Percentiles rank a stretch among this genome's conserved stretches.
phyloP scores from a whole-genome alignment of 164 flowering plant genomes.

The Annona squamosa region DNA sequence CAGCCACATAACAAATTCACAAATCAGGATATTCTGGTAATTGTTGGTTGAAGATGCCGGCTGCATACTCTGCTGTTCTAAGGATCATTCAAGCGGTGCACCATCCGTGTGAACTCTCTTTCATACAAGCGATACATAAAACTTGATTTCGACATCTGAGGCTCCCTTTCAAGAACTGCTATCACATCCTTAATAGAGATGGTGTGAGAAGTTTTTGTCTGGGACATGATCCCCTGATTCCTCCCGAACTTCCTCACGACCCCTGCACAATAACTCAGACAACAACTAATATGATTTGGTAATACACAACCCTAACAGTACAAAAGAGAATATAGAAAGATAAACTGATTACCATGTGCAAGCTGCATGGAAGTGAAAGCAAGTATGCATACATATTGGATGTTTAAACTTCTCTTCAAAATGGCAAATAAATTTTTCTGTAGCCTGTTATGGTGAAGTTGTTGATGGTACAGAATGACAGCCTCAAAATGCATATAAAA shows the following conservation, averaged over 20 bases:
- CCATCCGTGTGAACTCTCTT: slow-evolving; percentile 24
- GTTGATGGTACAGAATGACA: too few relatives aligned
- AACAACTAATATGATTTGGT: slow-evolving; percentile 5
- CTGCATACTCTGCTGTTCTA: neutral
- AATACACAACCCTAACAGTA: neutral
- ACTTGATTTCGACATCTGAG: slow-evolving; percentile 68
- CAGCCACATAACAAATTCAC: neutral
- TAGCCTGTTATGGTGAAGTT: too few relatives aligned
- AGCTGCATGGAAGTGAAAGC: too few relatives aligned
- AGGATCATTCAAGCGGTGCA: slow-evolving; percentile 13
- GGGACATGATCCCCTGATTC: slow-evolving; percentile 29
- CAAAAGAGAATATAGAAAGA: too few relatives aligned
- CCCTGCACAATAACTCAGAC: slow-evolving; percentile 27
- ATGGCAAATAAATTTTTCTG: too few relatives aligned
- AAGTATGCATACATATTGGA: too few relatives aligned
- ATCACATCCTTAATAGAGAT: slow-evolving; percentile 75
- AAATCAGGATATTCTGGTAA: neutral
- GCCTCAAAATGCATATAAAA: too few relatives aligned
- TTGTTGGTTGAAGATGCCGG: neutral
- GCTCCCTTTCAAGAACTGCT: slow-evolving; percentile 71
- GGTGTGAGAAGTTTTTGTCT: slow-evolving; percentile 32
- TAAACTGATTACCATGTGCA: too few relatives aligned
- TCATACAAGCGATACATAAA: slow-evolving; percentile 62
- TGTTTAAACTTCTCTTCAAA: too few relatives aligned
- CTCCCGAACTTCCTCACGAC: slow-evolving; percentile 41